phyloP scores from a whole-genome alignment of 768 basidiomycete genomes.

The Tulasnella sp. region DNA sequence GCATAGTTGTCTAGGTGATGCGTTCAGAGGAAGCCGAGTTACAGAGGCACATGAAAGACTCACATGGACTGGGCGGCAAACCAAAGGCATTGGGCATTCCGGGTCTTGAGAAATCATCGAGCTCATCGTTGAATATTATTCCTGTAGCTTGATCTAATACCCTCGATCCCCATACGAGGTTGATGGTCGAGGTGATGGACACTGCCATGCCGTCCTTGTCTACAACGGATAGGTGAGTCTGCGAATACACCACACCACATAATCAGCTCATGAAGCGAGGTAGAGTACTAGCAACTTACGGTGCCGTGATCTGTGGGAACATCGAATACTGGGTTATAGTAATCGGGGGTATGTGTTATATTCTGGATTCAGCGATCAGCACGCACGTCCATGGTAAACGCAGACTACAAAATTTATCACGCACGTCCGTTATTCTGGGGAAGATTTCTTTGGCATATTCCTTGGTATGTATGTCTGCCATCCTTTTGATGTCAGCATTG shows the following conservation, averaged over 20 bases:
- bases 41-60: slow-evolving; percentile 22
- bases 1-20: slow-evolving; percentile 71
- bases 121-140: slow-evolving; percentile 83
- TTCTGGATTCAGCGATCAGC: slow-evolving; percentile 36
- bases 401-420: background rate
- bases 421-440: slow-evolving; percentile 63
- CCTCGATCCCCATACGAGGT: slow-evolving; percentile 76
- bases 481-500: slow-evolving; percentile 39
- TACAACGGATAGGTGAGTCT: slow-evolving; percentile 77
- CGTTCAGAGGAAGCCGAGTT: background rate
- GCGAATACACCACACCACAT: slow-evolving; percentile 10
- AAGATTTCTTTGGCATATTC: slow-evolving; percentile 48
- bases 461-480: slow-evolving; percentile 56
- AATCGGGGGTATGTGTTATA: slow-evolving; percentile 61
- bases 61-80: slow-evolving; percentile 69
- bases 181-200: slow-evolving; percentile 75
- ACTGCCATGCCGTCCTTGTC: slow-evolving; percentile 74
- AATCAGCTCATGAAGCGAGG: background rate
- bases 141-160: slow-evolving; percentile 45
- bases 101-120: slow-evolving; percentile 89
- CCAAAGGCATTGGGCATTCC: slow-evolving; percentile 76
- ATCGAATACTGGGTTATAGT: slow-evolving; percentile 77
- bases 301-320: slow-evolving; percentile 77
- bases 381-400: slow-evolving; percentile 1
- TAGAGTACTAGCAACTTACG: slow-evolving; percentile 29